Evolutionary conservation across 768 basidiomycete genomes (phyloP).

Genomic region (Boletus pseudopeckii): DNA sequence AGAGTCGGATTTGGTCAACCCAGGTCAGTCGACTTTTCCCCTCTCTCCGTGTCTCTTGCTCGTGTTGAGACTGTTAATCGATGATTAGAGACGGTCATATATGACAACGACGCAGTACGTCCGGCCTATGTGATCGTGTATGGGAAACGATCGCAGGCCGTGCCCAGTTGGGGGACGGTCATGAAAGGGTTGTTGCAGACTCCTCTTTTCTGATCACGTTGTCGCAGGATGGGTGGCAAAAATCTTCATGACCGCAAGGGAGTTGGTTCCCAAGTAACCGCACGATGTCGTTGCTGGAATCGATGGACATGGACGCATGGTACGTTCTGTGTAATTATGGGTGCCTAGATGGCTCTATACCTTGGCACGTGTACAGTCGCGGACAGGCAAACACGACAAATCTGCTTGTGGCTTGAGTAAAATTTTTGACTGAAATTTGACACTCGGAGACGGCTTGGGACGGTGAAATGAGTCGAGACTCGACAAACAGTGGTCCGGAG

Average conservation of each 20-base stretch:
- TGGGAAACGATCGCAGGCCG: slow-evolving; percentile 1
- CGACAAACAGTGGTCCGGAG: slow-evolving; percentile 29
- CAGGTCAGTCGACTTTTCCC: neutral
- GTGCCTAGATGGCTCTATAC: too few species aligned
- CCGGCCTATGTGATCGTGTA: slow-evolving; percentile 12
- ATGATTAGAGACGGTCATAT: slow-evolving; percentile 12
- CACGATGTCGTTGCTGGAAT: neutral
- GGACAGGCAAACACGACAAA: too few species aligned
- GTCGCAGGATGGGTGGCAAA: neutral
- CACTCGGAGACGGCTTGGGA: too few species aligned
- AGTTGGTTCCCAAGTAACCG: too few species aligned
- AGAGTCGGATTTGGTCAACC: slow-evolving; percentile 15
- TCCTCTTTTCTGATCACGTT: neutral
- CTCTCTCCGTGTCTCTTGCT: neutral
- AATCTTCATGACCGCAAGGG: neutral
- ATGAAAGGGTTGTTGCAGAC: slow-evolving; percentile 1
- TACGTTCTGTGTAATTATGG: neutral
- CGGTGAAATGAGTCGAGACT: too few species aligned
- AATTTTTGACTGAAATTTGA: too few species aligned
- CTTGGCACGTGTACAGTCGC: too few species aligned
- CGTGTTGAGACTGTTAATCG: neutral
- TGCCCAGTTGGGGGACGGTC: neutral
- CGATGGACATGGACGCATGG: neutral
- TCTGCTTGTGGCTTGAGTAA: too few species aligned
- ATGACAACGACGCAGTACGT: slow-evolving; percentile 14